A percentile compares a stretch with the other conserved stretches of the same genome.
phyloP scores from a whole-genome alignment of 306 rosid genomes.

The Fragaria nilgerrensis region DNA sequence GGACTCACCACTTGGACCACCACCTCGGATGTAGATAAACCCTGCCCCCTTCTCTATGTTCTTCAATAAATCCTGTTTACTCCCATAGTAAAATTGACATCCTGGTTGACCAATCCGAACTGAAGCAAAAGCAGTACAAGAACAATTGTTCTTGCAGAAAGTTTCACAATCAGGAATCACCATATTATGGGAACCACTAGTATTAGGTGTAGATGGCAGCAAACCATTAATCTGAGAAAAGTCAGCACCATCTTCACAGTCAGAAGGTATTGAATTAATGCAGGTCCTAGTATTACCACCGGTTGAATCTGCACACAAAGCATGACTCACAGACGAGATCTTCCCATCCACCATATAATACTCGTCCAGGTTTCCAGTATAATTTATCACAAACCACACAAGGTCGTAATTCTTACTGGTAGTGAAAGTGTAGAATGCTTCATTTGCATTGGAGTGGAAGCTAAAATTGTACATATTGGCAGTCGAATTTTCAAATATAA shows the following conservation, averaged over 20 bases:
- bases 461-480: slow-evolving; percentile 14
- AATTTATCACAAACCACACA: slow-evolving; percentile 19
- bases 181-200: background rate
- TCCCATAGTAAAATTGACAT: slow-evolving; percentile 9
- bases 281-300: background rate
- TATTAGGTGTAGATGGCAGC: background rate
- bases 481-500: slow-evolving; percentile 8
- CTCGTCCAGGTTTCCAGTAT: slow-evolving; percentile 18
- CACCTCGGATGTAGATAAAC: background rate
- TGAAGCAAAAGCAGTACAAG: slow-evolving; percentile 10
- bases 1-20: slow-evolving; percentile 9
- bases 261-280: background rate
- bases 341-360: background rate
- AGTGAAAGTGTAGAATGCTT: slow-evolving; percentile 2
- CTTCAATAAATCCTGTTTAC: slow-evolving; percentile 7
- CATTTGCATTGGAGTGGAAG: background rate
- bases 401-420: background rate
- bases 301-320: background rate
- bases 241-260: background rate
- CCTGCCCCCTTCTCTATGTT: background rate
- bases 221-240: slow-evolving; percentile 19
- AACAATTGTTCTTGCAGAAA: slow-evolving; percentile 19
- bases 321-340: slow-evolving; percentile 8
- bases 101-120: background rate
- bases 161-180: slow-evolving; percentile 7